phyloP scores from a whole-genome alignment of 768 basidiomycete species.

The Boletus edulis region DNA sequence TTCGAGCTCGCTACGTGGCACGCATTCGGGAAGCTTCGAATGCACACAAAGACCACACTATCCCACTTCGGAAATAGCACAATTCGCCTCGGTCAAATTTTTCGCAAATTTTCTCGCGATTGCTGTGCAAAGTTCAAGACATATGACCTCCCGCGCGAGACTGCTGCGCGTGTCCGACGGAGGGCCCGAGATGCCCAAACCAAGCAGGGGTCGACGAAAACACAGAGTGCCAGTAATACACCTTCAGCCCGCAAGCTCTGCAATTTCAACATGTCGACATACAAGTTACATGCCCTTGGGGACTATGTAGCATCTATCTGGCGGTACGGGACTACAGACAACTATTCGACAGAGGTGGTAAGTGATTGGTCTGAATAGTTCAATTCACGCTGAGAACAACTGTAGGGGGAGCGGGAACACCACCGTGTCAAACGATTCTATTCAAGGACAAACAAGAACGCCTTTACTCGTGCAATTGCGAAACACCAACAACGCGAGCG shows the following conservation, averaged over 20 bases:
- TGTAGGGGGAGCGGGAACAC: slow-evolving; percentile 35
- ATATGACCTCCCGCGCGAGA: slow-evolving; percentile 31
- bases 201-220: too few relatives aligned
- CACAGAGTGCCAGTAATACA: not conserved
- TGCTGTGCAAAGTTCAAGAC: slow-evolving; percentile 25
- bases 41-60: not conserved
- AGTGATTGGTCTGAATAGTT: not conserved
- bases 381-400: not conserved
- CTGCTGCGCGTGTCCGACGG: slow-evolving; percentile 20
- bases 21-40: not conserved
- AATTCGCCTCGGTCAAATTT: not conserved
- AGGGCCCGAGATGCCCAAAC: not conserved
- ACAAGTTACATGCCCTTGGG: slow-evolving; percentile 18
- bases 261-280: slow-evolving; percentile 14
- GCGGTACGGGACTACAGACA: slow-evolving; percentile 22
- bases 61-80: not conserved
- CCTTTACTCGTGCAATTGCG: too few relatives aligned
- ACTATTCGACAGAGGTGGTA: slow-evolving; percentile 38
- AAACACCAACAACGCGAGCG: too few relatives aligned
- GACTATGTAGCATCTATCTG: slow-evolving; percentile 14
- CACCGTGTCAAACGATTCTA: slow-evolving; percentile 37
- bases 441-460: slow-evolving; percentile 18
- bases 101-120: not conserved
- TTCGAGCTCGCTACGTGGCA: not conserved
- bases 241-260: not conserved